Base-by-base conservation (phyloP, 2,329 filamentous ascomycete species). In the Fusarium mangiferae region DNA sequence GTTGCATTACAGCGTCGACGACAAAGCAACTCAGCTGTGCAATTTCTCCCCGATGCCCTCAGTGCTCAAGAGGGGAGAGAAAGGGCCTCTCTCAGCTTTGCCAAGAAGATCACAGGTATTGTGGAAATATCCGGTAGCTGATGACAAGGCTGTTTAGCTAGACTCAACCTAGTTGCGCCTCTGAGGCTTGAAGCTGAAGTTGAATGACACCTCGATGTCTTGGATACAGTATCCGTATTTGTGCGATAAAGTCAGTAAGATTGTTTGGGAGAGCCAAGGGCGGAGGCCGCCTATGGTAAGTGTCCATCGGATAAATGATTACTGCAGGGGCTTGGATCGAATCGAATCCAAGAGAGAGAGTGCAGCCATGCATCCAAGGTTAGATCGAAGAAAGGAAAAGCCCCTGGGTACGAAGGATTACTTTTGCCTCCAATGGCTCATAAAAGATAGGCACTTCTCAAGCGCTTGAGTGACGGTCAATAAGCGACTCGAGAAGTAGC, bases 1-100 rank as follows among this genome's bases (percentile, higher is more conserved):
- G 71, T 74, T 74, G 26, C 71, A 74, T 59, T 72, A 68, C 42
- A 72, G 55, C 38, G 42, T 48, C 46, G 48, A 38, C 54, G 26
- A 49, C 58, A 74, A 54, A 49, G 57, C 52, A 61, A 38, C 66
- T 54, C 24, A 59, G 44, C 39, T 57, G 36, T 45, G 30, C 28
- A 55, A 41, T 35, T 33, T 52, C 38, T 51, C 39, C 28, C 45
- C 36, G 24, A 33, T 30, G 17, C 42, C 36, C 54, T 45, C n/a
- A 36, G 35, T 33, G 41, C 45, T 30, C 12, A 24, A 33, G 33
- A 33, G 17, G 17, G 6, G 12, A 18, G 33, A 56, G 11, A 56
- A 38, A 28, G 22, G 35, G 24, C 8, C 22, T 3, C 30, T 35
- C 17, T 42, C 11, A 24, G 48, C 42, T 22, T 38, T 38, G 22